Evolutionary conservation across 139 green algal species (phyloP).

Genomic region (Tetradesmus obliquus): DNA sequence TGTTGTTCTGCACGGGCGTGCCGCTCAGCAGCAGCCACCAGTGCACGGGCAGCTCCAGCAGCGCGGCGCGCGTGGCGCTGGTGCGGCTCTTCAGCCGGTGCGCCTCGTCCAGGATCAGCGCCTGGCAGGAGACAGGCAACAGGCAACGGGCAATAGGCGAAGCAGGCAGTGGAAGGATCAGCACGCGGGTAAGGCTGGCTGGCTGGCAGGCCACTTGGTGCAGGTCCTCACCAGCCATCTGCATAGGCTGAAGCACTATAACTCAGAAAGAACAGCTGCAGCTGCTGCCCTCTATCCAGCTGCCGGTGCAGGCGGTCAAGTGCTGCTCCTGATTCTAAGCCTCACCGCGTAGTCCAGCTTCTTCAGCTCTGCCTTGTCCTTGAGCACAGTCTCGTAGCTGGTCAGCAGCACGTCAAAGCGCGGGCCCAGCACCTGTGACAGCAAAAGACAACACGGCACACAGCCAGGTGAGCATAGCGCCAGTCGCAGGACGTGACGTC

Average conservation of each 20-base stretch:
- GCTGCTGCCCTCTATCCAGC: not conserved
- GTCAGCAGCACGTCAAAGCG: slow-evolving; percentile 84
- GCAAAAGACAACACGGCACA: not conserved
- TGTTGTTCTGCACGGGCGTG: slow-evolving; percentile 97
- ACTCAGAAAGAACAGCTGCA: too few species aligned
- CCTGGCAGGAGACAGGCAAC: slow-evolving; percentile 29
- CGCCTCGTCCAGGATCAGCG: slow-evolving; percentile 67
- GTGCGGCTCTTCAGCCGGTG: slow-evolving; percentile 84
- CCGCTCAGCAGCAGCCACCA: slow-evolving; percentile 95
- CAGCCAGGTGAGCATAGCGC: not conserved
- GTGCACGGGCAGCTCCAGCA: slow-evolving; percentile 66
- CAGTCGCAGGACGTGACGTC: not conserved
- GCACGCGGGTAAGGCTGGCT: too few species aligned
- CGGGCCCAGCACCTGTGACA: slow-evolving; percentile 33
- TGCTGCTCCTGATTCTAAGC: not conserved
- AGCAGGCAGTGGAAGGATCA: slow-evolving; percentile 16
- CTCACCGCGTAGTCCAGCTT: slow-evolving; percentile 47
- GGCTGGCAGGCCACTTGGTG: not conserved
- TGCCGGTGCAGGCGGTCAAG: not conserved
- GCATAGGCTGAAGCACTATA: too few species aligned
- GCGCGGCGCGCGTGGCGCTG: slow-evolving; percentile 63
- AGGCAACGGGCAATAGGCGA: not conserved
- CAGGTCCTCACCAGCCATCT: not conserved
- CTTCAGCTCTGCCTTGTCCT: slow-evolving; percentile 57
- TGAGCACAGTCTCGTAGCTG: slow-evolving; percentile 80